phyloP scores from a whole-genome alignment of 1,284 basidiomycete genomes.

The Pseudozyma tsukubaensis region DNA sequence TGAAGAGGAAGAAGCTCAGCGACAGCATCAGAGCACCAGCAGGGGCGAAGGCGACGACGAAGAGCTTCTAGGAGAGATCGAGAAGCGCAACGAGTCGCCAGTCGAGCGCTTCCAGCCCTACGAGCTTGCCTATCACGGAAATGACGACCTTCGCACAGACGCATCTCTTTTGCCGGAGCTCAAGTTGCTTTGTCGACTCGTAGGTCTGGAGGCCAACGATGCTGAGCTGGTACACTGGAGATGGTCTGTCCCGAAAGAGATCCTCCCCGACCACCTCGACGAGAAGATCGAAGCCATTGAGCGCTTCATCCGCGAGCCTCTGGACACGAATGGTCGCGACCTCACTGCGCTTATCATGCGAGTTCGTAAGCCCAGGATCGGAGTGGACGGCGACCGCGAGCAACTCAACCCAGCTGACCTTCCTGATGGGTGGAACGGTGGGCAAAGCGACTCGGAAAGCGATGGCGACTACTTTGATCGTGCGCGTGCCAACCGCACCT shows the following conservation, averaged over 20 bases:
- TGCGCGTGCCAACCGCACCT: slow-evolving; percentile 19
- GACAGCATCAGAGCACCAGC: neutral
- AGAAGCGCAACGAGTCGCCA: slow-evolving; percentile 35
- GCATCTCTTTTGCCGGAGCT: slow-evolving; percentile 56
- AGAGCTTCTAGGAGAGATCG: slow-evolving; percentile 28
- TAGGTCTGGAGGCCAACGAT: slow-evolving; percentile 54
- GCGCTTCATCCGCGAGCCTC: slow-evolving; percentile 59
- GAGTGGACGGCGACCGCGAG: slow-evolving; percentile 9
- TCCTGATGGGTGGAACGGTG: slow-evolving; percentile 36
- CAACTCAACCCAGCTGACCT: slow-evolving; percentile 29
- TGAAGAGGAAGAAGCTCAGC: slow-evolving; percentile 30
- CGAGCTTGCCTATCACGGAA: slow-evolving; percentile 39
- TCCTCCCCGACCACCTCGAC: slow-evolving; percentile 54
- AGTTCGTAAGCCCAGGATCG: slow-evolving; percentile 40
- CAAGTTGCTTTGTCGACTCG: slow-evolving; percentile 65
- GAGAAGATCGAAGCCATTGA: slow-evolving; percentile 61
- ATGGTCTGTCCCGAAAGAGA: slow-evolving; percentile 59
- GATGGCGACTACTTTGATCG: slow-evolving; percentile 51
- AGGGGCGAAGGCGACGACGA: slow-evolving; percentile 13
- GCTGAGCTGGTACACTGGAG: slow-evolving; percentile 49
- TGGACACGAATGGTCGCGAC: slow-evolving; percentile 46
- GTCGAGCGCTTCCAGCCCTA: slow-evolving; percentile 39
- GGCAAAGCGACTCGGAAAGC: slow-evolving; percentile 43
- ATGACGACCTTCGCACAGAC: slow-evolving; percentile 55
- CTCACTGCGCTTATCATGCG: slow-evolving; percentile 52